Percentiles rank a stretch among this genome's conserved stretches.
Conservation (phyloP, 169 alveolate species). For the Plasmodium fragile region DNA sequence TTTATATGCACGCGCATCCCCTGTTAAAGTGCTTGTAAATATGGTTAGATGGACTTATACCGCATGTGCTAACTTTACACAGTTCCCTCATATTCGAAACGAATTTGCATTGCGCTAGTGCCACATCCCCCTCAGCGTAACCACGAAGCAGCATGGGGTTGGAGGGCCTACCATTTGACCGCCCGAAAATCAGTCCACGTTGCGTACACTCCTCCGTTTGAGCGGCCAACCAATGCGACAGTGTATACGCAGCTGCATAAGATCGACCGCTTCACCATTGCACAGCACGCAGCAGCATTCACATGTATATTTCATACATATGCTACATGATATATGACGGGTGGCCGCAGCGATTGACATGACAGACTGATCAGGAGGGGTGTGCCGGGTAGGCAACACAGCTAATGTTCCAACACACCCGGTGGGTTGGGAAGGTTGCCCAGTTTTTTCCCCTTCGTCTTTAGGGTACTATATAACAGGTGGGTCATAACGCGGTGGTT, state of each 20-base stretch:
- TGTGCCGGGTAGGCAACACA: background rate
- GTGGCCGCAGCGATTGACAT: background rate
- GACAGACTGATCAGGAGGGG: background rate
- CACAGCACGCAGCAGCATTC: background rate
- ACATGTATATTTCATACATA: too few relatives aligned
- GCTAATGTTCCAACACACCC: background rate
- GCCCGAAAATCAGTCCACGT: background rate
- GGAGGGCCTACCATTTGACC: background rate
- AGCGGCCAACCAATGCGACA: background rate
- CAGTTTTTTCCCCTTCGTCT: background rate
- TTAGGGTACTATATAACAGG: background rate
- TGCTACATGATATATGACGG: background rate
- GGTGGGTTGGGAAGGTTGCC: background rate
- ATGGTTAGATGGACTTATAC: background rate
- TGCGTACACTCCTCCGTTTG: background rate
- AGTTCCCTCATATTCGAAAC: too few relatives aligned
- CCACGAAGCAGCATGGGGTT: background rate
- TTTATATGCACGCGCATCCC: background rate
- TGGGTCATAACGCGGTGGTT: background rate
- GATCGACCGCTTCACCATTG: background rate
- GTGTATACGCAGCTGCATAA: background rate
- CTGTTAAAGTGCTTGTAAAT: background rate
- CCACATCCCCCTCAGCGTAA: background rate
- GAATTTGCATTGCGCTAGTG: background rate
- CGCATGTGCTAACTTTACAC: background rate